Evolutionary conservation across 2,329 filamentous ascomycete species (phyloP).

Genomic region (Ophiocordyceps camponoti-leonardi): DNA sequence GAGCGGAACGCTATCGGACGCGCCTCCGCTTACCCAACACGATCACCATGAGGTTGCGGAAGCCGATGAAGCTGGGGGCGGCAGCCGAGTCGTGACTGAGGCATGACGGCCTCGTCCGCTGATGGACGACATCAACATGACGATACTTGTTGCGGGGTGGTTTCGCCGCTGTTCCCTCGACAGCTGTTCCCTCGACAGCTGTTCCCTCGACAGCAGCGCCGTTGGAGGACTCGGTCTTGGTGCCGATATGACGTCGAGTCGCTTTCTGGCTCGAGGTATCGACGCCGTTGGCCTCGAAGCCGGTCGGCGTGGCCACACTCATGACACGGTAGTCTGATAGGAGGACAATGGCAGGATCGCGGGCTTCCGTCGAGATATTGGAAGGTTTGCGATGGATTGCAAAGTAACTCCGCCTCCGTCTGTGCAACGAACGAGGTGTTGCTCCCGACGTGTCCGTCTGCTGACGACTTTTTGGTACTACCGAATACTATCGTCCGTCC

Average conservation of each 20-base stretch:
- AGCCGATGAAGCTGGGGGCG: constrained; percentile 76
- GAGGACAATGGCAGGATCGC: background rate
- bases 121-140: constrained; percentile 80
- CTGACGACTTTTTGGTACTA: too few species aligned
- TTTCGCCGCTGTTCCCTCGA: constrained; percentile 6
- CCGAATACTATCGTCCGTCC: too few species aligned
- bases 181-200: constrained; percentile 6
- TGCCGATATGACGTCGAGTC: constrained; percentile 9
- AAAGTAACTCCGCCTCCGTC: background rate
- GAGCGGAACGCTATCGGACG: background rate
- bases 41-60: constrained; percentile 91
- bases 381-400: background rate
- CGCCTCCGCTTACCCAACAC: constrained; percentile 48
- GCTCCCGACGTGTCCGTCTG: background rate
- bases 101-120: constrained; percentile 53
- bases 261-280: constrained; percentile 12
- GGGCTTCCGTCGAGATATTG: background rate
- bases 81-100: constrained; percentile 66
- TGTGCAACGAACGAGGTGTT: background rate
- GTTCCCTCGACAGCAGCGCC: constrained; percentile 8
- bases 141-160: constrained; percentile 51
- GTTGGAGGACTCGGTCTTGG: constrained; percentile 8
- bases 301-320: constrained; percentile 19
- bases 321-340: constrained; percentile 7
- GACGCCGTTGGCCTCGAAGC: constrained; percentile 11